phyloP scores from a whole-genome alignment of 2,329 filamentous ascomycete genomes.

The Fusarium marasasianum region DNA sequence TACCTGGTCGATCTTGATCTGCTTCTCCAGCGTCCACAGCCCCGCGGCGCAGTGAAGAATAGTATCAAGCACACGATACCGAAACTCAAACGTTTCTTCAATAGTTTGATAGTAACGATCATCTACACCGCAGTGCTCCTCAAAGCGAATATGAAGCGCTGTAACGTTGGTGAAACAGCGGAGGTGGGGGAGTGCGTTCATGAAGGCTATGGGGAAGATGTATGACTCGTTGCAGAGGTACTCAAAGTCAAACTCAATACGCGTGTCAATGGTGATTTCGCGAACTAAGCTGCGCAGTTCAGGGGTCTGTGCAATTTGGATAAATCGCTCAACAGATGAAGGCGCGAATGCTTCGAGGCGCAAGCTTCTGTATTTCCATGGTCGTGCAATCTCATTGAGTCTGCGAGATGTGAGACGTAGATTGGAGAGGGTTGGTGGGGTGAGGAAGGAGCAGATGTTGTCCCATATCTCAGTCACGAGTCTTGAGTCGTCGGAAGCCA shows the following conservation, averaged over 20 bases:
- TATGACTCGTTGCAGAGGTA: neutral
- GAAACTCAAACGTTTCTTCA: constrained; percentile 15
- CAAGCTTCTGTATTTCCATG: neutral
- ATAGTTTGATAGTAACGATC: fast-evolving
- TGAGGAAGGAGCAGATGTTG: constrained; percentile 2
- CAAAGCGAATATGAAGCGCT: constrained; percentile 10
- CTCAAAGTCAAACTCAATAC: neutral
- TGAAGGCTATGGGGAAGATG: neutral
- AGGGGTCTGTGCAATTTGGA: neutral
- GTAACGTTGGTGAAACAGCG: neutral
- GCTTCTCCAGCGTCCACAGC: constrained; percentile 14
- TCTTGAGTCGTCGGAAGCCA: neutral
- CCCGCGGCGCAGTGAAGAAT: constrained; percentile 24
- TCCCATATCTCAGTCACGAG: constrained; percentile 17
- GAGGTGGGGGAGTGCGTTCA: neutral
- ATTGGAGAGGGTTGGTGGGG: neutral
- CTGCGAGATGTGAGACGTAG: constrained; percentile 4
- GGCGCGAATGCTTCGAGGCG: neutral
- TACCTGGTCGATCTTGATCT: neutral
- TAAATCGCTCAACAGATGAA: constrained; percentile 14
- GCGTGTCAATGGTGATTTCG: constrained; percentile 26
- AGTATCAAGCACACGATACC: constrained; percentile 26
- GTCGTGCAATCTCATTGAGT: neutral
- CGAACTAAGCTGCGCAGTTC: constrained; percentile 7
- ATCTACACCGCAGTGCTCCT: constrained; percentile 2